Evolutionary conservation across 345 rosid genomes (phyloP).

Genomic region (Eucalyptus victrix): DNA sequence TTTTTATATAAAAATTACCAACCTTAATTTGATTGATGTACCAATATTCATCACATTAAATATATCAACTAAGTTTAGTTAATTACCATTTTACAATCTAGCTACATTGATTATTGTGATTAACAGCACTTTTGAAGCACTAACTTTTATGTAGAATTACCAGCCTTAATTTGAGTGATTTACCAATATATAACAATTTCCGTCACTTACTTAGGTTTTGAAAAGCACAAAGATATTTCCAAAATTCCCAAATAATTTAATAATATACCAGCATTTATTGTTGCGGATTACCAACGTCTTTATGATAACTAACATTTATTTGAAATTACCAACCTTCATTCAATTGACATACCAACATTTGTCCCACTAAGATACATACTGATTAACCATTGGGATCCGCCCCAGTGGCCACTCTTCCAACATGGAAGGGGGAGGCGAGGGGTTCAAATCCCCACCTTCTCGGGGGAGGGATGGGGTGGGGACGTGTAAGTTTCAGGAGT

Average conservation of each 20-base stretch:
- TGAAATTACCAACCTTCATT: background rate
- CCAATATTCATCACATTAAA: background rate
- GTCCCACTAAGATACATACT: background rate
- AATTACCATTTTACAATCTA: background rate
- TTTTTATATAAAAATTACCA: background rate
- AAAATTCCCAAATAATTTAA: rapidly evolving
- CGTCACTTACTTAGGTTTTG: background rate
- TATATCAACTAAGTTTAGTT: rapidly evolving
- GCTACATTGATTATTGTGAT: rapidly evolving
- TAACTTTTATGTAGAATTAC: background rate
- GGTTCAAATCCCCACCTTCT: too few relatives aligned
- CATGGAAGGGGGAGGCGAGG: too few relatives aligned
- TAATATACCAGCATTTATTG: rapidly evolving
- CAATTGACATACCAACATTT: rapidly evolving
- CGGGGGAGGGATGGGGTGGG: too few relatives aligned
- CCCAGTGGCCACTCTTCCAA: too few relatives aligned
- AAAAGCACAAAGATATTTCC: rapidly evolving
- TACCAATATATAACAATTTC: rapidly evolving
- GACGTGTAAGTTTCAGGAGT: too few relatives aligned
- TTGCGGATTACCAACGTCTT: background rate
- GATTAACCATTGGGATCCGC: too few relatives aligned
- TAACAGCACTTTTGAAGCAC: rapidly evolving
- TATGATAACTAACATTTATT: rapidly evolving
- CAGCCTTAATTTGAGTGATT: rapidly evolving
- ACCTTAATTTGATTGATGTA: rapidly evolving